Conservation (phyloP, 768 basidiomycete species). For the Mycena albidolilacea region DNA sequence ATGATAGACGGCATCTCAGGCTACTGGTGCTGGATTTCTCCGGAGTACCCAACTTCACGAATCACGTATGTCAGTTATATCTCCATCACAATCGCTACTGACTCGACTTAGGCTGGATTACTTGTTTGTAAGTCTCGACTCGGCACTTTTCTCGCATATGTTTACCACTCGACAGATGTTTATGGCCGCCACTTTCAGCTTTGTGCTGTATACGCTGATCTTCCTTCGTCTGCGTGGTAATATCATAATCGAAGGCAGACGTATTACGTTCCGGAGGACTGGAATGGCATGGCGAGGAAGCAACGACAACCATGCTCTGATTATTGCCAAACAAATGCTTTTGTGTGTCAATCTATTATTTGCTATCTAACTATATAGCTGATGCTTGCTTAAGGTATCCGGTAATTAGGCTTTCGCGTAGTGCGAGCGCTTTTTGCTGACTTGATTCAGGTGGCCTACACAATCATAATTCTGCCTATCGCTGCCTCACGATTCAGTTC, state of each 20-base stretch:
- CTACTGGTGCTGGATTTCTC: constrained; percentile 71
- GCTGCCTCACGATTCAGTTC: constrained; percentile 59
- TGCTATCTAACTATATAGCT: constrained; percentile 14
- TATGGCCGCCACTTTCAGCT: constrained; percentile 58
- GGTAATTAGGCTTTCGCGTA: constrained; percentile 39
- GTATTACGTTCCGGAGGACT: constrained; percentile 43
- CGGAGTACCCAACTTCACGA: constrained; percentile 56
- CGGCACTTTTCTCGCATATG: background rate
- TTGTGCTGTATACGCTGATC: constrained; percentile 63
- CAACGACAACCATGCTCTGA: constrained; percentile 46
- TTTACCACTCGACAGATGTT: constrained; percentile 59
- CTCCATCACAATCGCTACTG: background rate
- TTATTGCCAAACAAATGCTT: constrained; percentile 65
- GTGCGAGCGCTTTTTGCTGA: background rate
- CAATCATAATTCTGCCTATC: constrained; percentile 64
- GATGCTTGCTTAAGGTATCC: constrained; percentile 46
- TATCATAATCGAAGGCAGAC: constrained; percentile 56
- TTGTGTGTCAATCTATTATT: constrained; percentile 50
- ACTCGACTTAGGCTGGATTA: constrained; percentile 60
- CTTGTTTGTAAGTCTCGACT: constrained; percentile 57
- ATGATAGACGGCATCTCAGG: constrained; percentile 63
- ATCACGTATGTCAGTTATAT: constrained; percentile 55
- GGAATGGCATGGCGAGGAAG: constrained; percentile 41
- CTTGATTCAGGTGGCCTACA: constrained; percentile 60
- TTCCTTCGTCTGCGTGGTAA: constrained; percentile 66